Evolutionary conservation across 192 early-diverging fungal species (phyloP), one percentile per base, ranked within the genome.

Genomic region (Linderina pennispora): DNA sequence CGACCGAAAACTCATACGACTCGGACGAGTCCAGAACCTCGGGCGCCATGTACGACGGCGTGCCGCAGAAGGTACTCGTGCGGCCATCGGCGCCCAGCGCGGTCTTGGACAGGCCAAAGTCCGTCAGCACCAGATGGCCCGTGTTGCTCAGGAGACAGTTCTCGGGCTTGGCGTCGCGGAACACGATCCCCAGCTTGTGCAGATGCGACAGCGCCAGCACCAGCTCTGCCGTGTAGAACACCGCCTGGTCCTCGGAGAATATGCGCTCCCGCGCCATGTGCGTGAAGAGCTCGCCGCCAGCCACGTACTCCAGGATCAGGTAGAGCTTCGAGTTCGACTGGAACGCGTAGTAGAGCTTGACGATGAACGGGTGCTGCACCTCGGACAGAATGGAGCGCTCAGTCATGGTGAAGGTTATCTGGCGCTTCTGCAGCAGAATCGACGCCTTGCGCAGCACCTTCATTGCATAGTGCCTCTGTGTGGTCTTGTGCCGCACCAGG

Each of bases 221-320:
- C 2, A 96, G 67, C 69, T 98, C 89, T 21, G 89, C 86, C 2
- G 84, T 74, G 60, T 98, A 96, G 60, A 95, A 98, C 10, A 81
- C 65, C 16, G 85, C 85, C 43, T 80, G 80, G 50, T 89, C 86
- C 53, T 97, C 90, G n/a, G 81, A 63, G 48, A 88, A 77, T 6
- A 59, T 63, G 48, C 62, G 62, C 57, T 77, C 55, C 5, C 60
- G 59, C 20, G 82, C 76, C 71, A 98, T 73, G 50, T 92, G 89
- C n/a, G 85, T 88, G 54, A 93, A 93, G 42, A 98, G 78, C 61
- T 94, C 92, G 32, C 94, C 94, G 31, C 94, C 94, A 2, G 81
- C 83, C 18, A 92, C 79, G 71, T 92, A 97, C 41, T 85, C 84
- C 50, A 98, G 73, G 50, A 98, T 87, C 59, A 98, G 62, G 65